Evolutionary conservation across 257 asterid genomes (phyloP), one percentile per base, ranked within the genome.

Genomic region (Paraleonurus japonicus): DNA sequence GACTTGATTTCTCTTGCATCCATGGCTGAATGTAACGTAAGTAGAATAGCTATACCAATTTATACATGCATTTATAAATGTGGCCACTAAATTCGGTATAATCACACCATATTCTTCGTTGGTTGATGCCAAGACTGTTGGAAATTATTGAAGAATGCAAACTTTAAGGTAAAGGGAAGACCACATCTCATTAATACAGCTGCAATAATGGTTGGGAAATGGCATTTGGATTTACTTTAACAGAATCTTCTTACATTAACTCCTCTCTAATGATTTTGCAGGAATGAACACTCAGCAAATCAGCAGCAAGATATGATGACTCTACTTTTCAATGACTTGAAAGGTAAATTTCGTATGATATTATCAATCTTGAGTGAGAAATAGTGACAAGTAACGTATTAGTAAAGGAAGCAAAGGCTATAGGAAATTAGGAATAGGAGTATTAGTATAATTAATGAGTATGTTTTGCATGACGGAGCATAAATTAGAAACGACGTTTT

Each of bases 1-100:
- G 96, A 88, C 83, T 81, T 88, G 84, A 89, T 87, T 75, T 92
- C 97, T 65, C 51, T 62, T n/a, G 61, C 75, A 57, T 70, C 85
- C 89, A 82, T 83, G 35, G 55, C 81, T 63, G 66, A 50, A 45
- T 41, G 22, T 70, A 59, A 35, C 51, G 33, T 8, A 39, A 10
- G 35, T 5, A 23, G 16, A 60, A n/a, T 10, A 53, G 23, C n/a
- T 48, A 8, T 30, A 50, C 53, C 15, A 23, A 16, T 74, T 70
- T 81, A 37, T 70, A 75, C 58, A 47, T 47, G n/a, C 2, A 4
- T 45, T 13, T 16, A 47, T 72, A 24, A 72, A 72, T 68, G 79
- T 37, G 75, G 81, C 79, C 81, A 72, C 68, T 39, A 58, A 74
- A 62, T 47, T 71, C n/a, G 82, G 76, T 71, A 33, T 43, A 19